Percentiles rank a stretch among this genome's conserved stretches.
Evolutionary conservation across 306 rosid species (phyloP).

Genomic region (Luffa aegyptiaca): DNA sequence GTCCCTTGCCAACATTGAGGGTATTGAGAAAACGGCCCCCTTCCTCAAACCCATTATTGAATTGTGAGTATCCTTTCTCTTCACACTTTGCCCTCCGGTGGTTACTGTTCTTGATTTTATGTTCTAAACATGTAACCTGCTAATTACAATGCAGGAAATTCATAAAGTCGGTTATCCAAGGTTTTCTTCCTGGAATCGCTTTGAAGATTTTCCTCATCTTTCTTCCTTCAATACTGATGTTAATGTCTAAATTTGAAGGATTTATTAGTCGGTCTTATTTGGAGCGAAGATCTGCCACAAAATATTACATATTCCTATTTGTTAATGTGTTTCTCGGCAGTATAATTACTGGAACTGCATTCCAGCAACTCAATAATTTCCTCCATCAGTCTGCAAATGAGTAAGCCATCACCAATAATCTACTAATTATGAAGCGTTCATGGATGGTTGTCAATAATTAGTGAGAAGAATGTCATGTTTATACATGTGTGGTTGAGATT

Average conservation of each 20-base stretch:
- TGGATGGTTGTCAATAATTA: neutral
- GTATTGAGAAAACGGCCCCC: slow-evolving; percentile 75
- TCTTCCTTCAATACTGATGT: slow-evolving; percentile 77
- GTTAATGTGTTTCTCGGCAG: slow-evolving; percentile 92
- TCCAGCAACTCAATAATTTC: slow-evolving; percentile 77
- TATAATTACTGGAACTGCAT: slow-evolving; percentile 93
- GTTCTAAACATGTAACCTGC: neutral
- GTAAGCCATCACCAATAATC: slow-evolving; percentile 29
- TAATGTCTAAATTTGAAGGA: slow-evolving; percentile 94
- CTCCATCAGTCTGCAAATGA: slow-evolving; percentile 83
- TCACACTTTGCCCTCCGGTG: neutral
- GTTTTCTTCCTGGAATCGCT: slow-evolving; percentile 95
- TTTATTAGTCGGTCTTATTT: slow-evolving; percentile 53
- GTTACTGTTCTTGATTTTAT: neutral
- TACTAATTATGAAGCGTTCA: neutral
- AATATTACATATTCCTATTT: slow-evolving; percentile 82
- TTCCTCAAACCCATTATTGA: slow-evolving; percentile 68
- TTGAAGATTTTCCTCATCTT: slow-evolving; percentile 86
- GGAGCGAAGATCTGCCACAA: slow-evolving; percentile 80
- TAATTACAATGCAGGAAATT: slow-evolving; percentile 36
- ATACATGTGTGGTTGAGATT: neutral
- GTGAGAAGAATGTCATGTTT: neutral
- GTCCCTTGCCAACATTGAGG: slow-evolving; percentile 88
- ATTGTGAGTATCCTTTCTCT: slow-evolving; percentile 31
- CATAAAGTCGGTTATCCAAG: slow-evolving; percentile 76